A percentile compares a stretch with the other conserved stretches of the same genome.
Evolutionary conservation across 2,329 filamentous ascomycete genomes (phyloP).

Genomic region (Paradendryphiella salina): DNA sequence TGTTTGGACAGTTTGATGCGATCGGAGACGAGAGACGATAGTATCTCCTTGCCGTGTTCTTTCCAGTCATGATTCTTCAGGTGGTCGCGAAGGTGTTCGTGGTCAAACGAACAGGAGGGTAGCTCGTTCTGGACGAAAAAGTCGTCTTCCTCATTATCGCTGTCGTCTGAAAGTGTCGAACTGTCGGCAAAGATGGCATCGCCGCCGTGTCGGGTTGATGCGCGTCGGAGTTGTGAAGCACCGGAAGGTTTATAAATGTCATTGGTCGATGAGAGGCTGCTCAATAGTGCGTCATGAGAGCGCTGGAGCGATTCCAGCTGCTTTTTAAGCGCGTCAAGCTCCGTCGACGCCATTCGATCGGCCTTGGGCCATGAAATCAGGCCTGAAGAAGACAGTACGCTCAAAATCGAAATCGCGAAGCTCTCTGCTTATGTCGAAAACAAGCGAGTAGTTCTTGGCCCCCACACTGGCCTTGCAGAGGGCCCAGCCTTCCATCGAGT

Average conservation of each 20-base stretch:
- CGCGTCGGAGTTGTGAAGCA: constrained; percentile 26
- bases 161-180: constrained; percentile 43
- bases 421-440: constrained; percentile 8
- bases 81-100: constrained; percentile 53
- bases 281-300: constrained; percentile 39
- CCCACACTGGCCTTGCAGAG: constrained; percentile 24
- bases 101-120: constrained; percentile 46
- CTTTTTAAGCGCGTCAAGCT: constrained; percentile 40
- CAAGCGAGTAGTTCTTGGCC: constrained; percentile 11
- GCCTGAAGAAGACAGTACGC: neutral
- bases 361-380: neutral
- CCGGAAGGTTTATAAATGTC: constrained; percentile 34
- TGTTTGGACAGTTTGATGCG: constrained; percentile 50
- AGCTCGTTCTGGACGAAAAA: constrained; percentile 48
- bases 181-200: constrained; percentile 39
- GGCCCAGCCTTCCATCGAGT: constrained; percentile 25
- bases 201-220: constrained; percentile 26
- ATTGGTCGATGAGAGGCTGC: constrained; percentile 35
- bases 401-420: neutral
- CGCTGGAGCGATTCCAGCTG: constrained; percentile 40
- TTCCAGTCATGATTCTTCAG: constrained; percentile 51
- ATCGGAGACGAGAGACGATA: constrained; percentile 52
- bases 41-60: constrained; percentile 47
- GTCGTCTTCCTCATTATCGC: constrained; percentile 43
- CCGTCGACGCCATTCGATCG: constrained; percentile 31